Conservation (phyloP, 306 rosid species). For the Clitoria ternatea region DNA sequence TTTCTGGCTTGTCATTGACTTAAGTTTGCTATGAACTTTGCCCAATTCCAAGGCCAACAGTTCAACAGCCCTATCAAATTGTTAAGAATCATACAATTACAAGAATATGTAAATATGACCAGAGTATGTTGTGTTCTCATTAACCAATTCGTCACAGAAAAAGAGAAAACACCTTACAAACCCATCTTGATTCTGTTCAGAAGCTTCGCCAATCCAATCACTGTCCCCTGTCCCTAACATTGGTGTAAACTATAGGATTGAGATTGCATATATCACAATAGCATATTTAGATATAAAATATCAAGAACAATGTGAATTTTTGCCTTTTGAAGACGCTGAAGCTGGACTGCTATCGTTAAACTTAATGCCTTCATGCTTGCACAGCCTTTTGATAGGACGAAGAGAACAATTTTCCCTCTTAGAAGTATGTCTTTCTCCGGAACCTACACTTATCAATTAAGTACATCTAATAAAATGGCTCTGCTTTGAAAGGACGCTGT, state of each 20-base stretch:
- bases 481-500: neutral
- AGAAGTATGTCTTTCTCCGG: constrained; percentile 34
- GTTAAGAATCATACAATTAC: constrained; percentile 22
- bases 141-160: constrained; percentile 7
- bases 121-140: neutral
- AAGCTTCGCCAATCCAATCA: constrained; percentile 47
- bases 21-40: constrained; percentile 70
- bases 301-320: constrained; percentile 18
- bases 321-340: constrained; percentile 46
- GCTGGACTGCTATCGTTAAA: constrained; percentile 34
- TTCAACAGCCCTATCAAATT: constrained; percentile 65
- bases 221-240: constrained; percentile 56
- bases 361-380: constrained; percentile 40
- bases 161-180: constrained; percentile 57
- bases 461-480: constrained; percentile 6
- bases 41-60: constrained; percentile 59
- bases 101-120: neutral
- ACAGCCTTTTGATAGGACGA: constrained; percentile 47
- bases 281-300: constrained; percentile 19
- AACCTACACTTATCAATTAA: constrained; percentile 40
- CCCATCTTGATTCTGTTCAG: constrained; percentile 58
- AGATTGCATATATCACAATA: neutral
- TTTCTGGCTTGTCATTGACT: constrained; percentile 49
- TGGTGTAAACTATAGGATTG: constrained; percentile 8
- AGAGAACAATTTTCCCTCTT: constrained; percentile 36